Base-by-base conservation (phyloP, 1,284 basidiomycete species). In the Blastosporella zonata region DNA sequence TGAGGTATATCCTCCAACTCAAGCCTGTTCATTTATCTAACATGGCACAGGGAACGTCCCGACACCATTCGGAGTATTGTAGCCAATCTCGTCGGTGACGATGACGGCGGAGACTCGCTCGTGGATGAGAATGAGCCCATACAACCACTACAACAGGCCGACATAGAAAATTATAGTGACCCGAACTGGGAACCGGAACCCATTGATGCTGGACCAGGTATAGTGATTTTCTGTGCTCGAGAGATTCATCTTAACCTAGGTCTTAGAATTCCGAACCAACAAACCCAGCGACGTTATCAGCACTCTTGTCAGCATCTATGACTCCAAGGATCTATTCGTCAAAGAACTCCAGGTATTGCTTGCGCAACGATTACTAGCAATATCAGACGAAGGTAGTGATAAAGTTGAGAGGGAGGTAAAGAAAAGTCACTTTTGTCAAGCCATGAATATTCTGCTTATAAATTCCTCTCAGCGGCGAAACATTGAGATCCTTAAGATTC, bases 51-150 rank as follows among this genome's bases (percentile, higher is more conserved):
- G 57, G 84, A 89, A 46, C 82, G 94, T 2, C 82, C 89, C 5
- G 93, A 97, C 63, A 96, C 94, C 0, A 95, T 97, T 54, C 81
- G 88, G 2, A 90, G 87, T 62, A 95, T 97, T 43, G 93, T 97
- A n/a, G 81, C 88, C 0, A 88, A 88, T 46, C 78, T 97, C 17
- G 90, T 97, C 10, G 90, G 93, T 2, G 90, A 92, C 48, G 85
- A 84, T 38, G 89, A 93, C 57, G 81, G 79, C 35, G 89, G 90
- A 0, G 90, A 94, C 59, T 81, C 84, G 0, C 67, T 90, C 3
- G 76, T 89, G 0, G 87, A 91, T 57, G 89, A 92, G 53, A 87
- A 81, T 52, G 88, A 91, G 52, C 84, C 85, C 0, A 81, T 86
- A 35, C 79, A 83, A 49, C 82, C 90, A 3, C 67, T 91, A 37